Evolutionary conservation across 345 rosid species (phyloP).

Genomic region (Eucalyptus polyanthemos): DNA sequence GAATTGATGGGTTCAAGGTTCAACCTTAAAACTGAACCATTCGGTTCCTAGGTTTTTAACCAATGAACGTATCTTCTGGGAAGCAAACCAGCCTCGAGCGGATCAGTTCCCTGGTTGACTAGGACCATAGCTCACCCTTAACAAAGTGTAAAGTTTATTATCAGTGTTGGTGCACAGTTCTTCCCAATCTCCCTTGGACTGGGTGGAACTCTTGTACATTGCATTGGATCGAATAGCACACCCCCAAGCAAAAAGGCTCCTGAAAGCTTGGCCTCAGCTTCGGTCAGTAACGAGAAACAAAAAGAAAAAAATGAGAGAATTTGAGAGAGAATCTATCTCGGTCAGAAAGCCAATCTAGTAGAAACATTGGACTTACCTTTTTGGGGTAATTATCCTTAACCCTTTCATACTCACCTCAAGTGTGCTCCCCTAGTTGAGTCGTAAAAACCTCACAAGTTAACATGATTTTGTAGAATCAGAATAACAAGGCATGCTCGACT

Average conservation of each 20-base stretch:
- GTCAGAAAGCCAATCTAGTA: not conserved
- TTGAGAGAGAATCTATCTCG: not conserved
- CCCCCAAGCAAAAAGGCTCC: not conserved
- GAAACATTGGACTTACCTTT: not conserved
- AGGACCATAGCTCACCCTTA: not conserved
- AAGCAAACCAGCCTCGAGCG: not conserved
- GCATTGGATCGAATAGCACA: not conserved
- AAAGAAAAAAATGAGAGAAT: not conserved
- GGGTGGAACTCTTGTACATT: not conserved
- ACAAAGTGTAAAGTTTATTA: not conserved
- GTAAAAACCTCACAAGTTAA: not conserved
- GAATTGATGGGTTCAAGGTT: not conserved
- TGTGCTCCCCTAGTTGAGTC: not conserved
- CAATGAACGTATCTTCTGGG: not conserved
- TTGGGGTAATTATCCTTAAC: not conserved
- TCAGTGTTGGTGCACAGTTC: not conserved
- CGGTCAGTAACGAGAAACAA: not conserved
- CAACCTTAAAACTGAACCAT: not conserved
- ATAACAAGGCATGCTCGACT: not conserved
- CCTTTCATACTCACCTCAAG: not conserved
- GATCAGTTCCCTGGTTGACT: not conserved
- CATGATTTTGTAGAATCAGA: not conserved
- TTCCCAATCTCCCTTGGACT: not conserved
- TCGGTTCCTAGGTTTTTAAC: not conserved
- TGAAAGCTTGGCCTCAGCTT: not conserved